Evolutionary conservation across 805 yeast genomes (phyloP), one percentile per base, ranked within the genome.

Genomic region (Lipomyces starkeyi): DNA sequence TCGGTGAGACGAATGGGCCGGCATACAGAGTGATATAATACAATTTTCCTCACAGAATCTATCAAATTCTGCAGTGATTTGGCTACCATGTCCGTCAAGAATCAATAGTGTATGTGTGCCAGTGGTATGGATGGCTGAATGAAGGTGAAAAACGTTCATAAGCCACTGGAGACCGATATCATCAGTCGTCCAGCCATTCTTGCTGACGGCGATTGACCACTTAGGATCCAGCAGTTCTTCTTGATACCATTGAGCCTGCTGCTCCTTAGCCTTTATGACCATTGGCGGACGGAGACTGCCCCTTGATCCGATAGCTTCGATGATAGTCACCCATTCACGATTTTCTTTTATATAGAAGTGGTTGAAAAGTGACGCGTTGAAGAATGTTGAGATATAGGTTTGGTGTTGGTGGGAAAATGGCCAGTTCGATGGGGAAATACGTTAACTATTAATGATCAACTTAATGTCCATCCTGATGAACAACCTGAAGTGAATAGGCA

Each of bases 121-220:
- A 14, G 14, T n/a, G 1, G 29, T 20, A n/a, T n/a, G 5, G 1
- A 22, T n/a, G 55, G 20, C 20, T 14, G 55, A 14, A 20, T 52
- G 14, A 14, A 2, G 14, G 55, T 52, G 20, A 52, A 52, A 52
- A 52, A 20, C 55, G 13, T 52, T n/a, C n/a, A 22, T 5, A 13
- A 52, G 55, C 55, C 55, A 52, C n/a, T 52, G 55, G n/a, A 52
- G 55, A 52, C 55, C 55, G 7, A 52, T 2, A 7, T 52, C 55
- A n/a, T 52, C n/a, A n/a, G n/a, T 52, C 14, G 55, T 52, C 55
- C 55, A 52, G 20, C 55, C 55, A 52, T 52, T 52, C 14, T 6
- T 14, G 55, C 55, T 52, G 20, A 52, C 55, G 2, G 29, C 55
- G 14, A 52, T 52, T 52, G 55, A 52, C 55, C 55, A 52, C 13